These are phyloP conservation scores for Podaxis sp. DNA, from an alignment of 768 basidiomycete species.

Conservation along the genomic window DNA sequence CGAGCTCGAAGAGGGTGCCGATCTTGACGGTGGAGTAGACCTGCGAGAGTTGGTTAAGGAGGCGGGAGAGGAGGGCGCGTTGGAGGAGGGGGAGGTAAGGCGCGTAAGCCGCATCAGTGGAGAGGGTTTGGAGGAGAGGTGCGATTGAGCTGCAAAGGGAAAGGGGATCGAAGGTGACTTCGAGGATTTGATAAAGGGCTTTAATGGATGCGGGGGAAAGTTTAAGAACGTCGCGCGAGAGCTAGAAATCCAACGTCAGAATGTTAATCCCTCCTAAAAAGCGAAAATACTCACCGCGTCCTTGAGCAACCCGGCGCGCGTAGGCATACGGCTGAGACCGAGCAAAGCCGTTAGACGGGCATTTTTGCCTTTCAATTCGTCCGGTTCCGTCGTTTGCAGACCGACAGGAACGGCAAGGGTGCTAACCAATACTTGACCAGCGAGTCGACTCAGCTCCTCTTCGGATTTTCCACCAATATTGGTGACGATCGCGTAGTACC, in stretches of 20 bases:
- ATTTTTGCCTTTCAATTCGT: conserved; percentile 56
- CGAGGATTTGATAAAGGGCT: conserved; percentile 81
- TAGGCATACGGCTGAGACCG: conserved; percentile 79
- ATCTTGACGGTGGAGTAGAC: conserved; percentile 89
- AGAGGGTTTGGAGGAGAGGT: conserved; percentile 67
- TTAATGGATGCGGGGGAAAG: conserved; percentile 72
- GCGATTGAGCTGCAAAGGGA: conserved; percentile 75
- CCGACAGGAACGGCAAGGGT: conserved; percentile 92
- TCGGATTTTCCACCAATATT: conserved; percentile 69
- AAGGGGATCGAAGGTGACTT: conserved; percentile 91
- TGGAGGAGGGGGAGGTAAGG: conserved; percentile 88
- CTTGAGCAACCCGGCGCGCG: conserved; percentile 77
- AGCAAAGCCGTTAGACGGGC: conserved; percentile 81
- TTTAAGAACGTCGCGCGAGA: conserved; percentile 78
- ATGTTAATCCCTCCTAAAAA: background rate
- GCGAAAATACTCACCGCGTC: conserved; percentile 67
- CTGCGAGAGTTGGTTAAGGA: conserved; percentile 87
- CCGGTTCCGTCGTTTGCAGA: conserved; percentile 41
- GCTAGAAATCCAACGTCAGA: conserved; percentile 33
- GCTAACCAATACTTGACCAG: conserved; percentile 88
- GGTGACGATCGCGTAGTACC: conserved; percentile 72
- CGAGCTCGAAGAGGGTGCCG: conserved; percentile 69
- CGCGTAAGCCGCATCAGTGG: conserved; percentile 54
- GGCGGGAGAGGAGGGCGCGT: conserved; percentile 85
- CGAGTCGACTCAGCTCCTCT: conserved; percentile 77